Evolutionary conservation across 2,329 filamentous ascomycete species (phyloP), one percentile per base, ranked within the genome.

Genomic region (Scedosporium minutisporum): DNA sequence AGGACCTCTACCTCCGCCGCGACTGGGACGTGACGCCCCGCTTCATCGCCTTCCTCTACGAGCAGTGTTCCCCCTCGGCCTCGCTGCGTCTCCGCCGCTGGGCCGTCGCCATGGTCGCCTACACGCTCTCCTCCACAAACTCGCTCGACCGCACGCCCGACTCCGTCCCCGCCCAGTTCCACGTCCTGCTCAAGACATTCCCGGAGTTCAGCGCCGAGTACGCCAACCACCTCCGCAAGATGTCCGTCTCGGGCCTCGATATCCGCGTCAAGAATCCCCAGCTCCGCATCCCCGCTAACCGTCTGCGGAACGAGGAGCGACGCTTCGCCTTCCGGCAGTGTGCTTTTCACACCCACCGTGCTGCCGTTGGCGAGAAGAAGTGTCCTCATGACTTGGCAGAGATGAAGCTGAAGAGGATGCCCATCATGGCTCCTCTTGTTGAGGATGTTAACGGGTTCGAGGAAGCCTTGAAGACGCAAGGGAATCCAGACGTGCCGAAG

Each of bases 51-150:
- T 82, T 79, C 65, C 74, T 85, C 10, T 86, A 85, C 71, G 77
- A 72, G n/a, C 76, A 81, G 65, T 82, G 80, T 69, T 78, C 82
- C 59, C 70, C 78, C 12, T 69, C 76, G 29, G 74, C 78, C 42
- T 77, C 81, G 61, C 77, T 80, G 48, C 78, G 82, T 9, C 74
- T 86, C 46, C 80, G 83, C 58, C 80, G 82, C 65, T 86, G 83
- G 83, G 78, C 81, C 62, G 81, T 85, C 5, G 82, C 83, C 63
- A 85, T 85, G 81, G 76, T 83, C 14, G 81, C 82, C n/a, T 85
- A 82, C 76, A 78, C 78, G 2, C 75, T 84, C 38, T 74, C 76
- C 25, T 71, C 55, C 21, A 42, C 58, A 38, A 48, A 48, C n/a
- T 18, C 33, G 21, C 42, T 62, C 25, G 62, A 70, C 10, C 71